phyloP scores from a whole-genome alignment of 495 filamentous ascomycete species.

The Penicillium cosmopolitanum region DNA sequence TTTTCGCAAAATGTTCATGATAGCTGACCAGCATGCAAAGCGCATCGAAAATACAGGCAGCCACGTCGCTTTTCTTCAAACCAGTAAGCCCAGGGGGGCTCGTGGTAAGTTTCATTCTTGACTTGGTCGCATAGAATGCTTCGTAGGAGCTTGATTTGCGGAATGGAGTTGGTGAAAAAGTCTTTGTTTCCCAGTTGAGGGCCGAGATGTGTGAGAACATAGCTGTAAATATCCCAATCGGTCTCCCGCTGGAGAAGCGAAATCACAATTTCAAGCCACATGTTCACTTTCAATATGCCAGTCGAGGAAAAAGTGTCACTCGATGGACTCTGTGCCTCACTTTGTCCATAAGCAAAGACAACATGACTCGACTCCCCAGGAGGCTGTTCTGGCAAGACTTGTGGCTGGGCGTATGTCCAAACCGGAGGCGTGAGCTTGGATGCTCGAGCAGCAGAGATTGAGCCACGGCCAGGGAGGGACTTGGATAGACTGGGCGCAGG shows the following conservation, averaged over 20 bases:
- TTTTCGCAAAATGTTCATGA: constrained; percentile 79
- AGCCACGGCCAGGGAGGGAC: constrained; percentile 33
- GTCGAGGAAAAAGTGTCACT: constrained; percentile 29
- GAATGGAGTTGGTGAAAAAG: constrained; percentile 72
- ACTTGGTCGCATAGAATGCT: constrained; percentile 80
- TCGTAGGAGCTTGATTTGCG: constrained; percentile 76
- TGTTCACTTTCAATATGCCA: constrained; percentile 61
- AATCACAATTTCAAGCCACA: constrained; percentile 79
- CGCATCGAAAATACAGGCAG: constrained; percentile 82
- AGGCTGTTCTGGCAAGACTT: constrained; percentile 58
- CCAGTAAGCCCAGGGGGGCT: constrained; percentile 75
- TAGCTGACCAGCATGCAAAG: constrained; percentile 87
- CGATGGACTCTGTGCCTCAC: constrained; percentile 19
- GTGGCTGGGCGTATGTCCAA: constrained; percentile 57
- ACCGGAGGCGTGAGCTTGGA: constrained; percentile 52
- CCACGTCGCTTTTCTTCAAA: constrained; percentile 84
- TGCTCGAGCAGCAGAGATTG: constrained; percentile 40
- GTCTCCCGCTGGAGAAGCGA: constrained; percentile 72
- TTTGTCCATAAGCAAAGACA: constrained; percentile 42
- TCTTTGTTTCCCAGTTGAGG: constrained; percentile 87
- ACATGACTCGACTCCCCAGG: constrained; percentile 48
- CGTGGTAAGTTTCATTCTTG: constrained; percentile 70
- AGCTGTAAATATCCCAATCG: constrained; percentile 96
- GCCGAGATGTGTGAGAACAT: constrained; percentile 82
- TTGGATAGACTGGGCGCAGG: constrained; percentile 28